Evolutionary conservation across 2,329 filamentous ascomycete species (phyloP).

Genomic region (Xylariaceae sp.): DNA sequence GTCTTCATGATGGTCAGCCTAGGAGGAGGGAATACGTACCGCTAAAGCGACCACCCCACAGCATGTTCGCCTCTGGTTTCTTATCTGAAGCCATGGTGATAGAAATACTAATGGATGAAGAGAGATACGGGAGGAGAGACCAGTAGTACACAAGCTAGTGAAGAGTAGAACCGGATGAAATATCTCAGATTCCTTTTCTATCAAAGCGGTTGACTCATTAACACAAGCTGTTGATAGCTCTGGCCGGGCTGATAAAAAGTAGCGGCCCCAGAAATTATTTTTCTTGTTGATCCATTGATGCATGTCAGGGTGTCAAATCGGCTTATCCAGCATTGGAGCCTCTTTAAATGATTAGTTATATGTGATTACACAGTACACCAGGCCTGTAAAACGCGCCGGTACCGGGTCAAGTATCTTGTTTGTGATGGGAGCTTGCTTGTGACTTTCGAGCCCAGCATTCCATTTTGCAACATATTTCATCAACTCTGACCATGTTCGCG

Average conservation of each 20-base stretch:
- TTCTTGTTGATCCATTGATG: constrained; percentile 1
- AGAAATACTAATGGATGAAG: neutral
- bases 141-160: neutral
- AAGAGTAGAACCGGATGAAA: neutral
- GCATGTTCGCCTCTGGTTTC: constrained; percentile 24
- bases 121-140: neutral
- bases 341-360: neutral
- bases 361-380: no score
- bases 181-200: neutral
- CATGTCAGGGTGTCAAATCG: neutral
- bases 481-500: no score
- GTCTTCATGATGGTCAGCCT: neutral
- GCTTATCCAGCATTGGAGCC: neutral
- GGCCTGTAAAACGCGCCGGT: no score
- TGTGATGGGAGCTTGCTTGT: no score
- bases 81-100: constrained; percentile 17
- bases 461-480: no score
- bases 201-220: neutral
- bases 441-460: no score
- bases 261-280: constrained; percentile 1
- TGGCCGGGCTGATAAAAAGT: neutral
- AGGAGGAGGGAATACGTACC: no score
- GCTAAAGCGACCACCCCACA: constrained; percentile 47
- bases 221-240: neutral
- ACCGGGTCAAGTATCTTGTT: no score